Evolutionary conservation across 2,329 filamentous ascomycete genomes (phyloP).

Genomic region (Dactylellina sp.): DNA sequence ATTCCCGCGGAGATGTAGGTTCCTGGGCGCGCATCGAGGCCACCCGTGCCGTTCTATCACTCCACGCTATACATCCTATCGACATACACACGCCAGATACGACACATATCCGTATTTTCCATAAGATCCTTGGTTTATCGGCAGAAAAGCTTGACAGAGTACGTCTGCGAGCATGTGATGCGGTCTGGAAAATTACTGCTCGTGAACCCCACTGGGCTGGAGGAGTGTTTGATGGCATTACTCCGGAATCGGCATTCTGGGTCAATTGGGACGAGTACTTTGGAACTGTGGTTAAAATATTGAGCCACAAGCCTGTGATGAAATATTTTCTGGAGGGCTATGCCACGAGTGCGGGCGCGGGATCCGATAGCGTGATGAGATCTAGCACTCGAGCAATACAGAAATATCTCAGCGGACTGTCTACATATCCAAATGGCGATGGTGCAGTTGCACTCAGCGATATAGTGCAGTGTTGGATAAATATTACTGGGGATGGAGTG

Average conservation of each 20-base stretch:
- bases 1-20: conserved; percentile 87
- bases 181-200: conserved; percentile 66
- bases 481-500: conserved; percentile 57
- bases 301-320: conserved; percentile 63
- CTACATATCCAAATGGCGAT: conserved; percentile 60
- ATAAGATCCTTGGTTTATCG: conserved; percentile 72
- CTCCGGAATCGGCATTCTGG: conserved; percentile 49
- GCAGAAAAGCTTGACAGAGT: conserved; percentile 92
- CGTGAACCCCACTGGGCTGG: conserved; percentile 36
- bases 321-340: conserved; percentile 73
- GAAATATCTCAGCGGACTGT: conserved; percentile 64
- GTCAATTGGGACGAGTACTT: conserved; percentile 72
- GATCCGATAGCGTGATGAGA: conserved; percentile 79
- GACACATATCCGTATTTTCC: conserved; percentile 45
- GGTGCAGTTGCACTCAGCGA: conserved; percentile 64
- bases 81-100: conserved; percentile 46
- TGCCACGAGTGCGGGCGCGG: conserved; percentile 80
- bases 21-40: conserved; percentile 86
- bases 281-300: conserved; percentile 67
- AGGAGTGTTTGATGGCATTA: conserved; percentile 55
- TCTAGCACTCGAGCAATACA: conserved; percentile 75
- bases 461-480: conserved; percentile 62
- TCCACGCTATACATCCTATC: conserved; percentile 37
- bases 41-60: conserved; percentile 72
- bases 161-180: conserved; percentile 73